These are phyloP conservation scores for Nitzschia inconspicua DNA, from an alignment of 108 stramenopile species.

Conservation along the genomic window DNA sequence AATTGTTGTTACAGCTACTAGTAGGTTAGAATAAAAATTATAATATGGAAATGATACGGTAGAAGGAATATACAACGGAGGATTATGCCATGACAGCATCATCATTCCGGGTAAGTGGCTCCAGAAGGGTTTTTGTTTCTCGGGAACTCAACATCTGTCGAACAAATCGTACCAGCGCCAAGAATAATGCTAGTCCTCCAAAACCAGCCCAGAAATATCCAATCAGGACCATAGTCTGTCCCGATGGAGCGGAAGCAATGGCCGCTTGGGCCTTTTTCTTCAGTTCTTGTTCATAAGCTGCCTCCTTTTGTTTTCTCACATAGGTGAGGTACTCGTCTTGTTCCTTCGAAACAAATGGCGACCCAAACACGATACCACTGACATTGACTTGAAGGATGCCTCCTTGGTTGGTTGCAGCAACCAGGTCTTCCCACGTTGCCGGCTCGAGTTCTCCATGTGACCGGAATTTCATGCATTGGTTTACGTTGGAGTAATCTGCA, in stretches of 20 bases:
- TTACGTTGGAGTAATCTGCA: slow-evolving; percentile 58
- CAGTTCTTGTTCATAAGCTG: slow-evolving; percentile 15
- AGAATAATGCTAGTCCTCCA: not conserved
- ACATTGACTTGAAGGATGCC: slow-evolving; percentile 35
- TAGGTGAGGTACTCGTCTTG: slow-evolving; percentile 27
- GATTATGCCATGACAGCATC: not conserved
- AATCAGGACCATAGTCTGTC: slow-evolving; percentile 6
- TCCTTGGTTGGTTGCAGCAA: slow-evolving; percentile 44
- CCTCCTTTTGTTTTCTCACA: slow-evolving; percentile 15
- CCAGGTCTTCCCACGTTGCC: slow-evolving; percentile 43
- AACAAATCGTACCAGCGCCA: not conserved
- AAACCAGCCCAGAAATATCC: slow-evolving; percentile 7
- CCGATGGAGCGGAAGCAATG: slow-evolving; percentile 8
- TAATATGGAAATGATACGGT: too few relatives aligned
- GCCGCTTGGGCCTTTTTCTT: slow-evolving; percentile 7
- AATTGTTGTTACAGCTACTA: too few relatives aligned
- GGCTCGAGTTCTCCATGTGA: slow-evolving; percentile 36
- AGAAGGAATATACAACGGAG: too few relatives aligned
- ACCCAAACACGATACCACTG: slow-evolving; percentile 25
- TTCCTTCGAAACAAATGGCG: slow-evolving; percentile 16
- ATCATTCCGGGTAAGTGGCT: not conserved
- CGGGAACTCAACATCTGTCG: not conserved
- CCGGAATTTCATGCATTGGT: slow-evolving; percentile 62
- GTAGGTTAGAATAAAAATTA: too few relatives aligned
- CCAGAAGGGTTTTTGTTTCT: not conserved